Base-by-base conservation (phyloP, 805 yeast species). In the Candida koratica region DNA sequence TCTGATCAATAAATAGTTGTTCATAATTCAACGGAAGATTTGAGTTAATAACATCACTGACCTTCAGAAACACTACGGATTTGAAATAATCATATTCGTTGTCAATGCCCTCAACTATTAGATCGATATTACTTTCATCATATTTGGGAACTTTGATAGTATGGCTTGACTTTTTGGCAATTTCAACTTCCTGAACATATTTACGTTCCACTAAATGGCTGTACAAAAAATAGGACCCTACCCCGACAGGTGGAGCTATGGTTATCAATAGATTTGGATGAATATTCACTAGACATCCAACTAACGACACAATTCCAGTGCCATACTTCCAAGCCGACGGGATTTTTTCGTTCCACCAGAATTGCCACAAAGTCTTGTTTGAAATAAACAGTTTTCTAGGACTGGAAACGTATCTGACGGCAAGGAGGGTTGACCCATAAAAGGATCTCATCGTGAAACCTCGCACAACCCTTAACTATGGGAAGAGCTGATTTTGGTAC, bases 401-500 rank as follows among this genome's bases (percentile, higher is more conserved):
- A 3, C 67, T 14, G 4, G 28, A 25, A 6, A 34, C 16, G 17
- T 26, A 19, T 24, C 30, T 30, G 25, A 25, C 26, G 11, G 24
- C 11, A 20, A 20, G 24, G 11, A 11, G 8, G 11, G 24, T 8
- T 20, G 24, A 20, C 11, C 11, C 11, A 20, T 8, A 11, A 8
- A 20, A 8, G 24, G 24, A 20, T 8, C 11, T 20, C 24, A 20
- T 20, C 11, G 8, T 11, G 18, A 27, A 27, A 16, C 5, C 18
- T 17, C 28, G 28, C 24, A 32, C 17, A 8, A 27, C 5, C 6
- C 8, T 5, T 20, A 22, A 13, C 4, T 6, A 53, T 53, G 58
- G 58, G 49, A 17, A 41, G 36, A 44, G 67, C 71, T 16, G 70
- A 65, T 25, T 17, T 60, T 9, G 74, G 72, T 7, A 52, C 64